Conservation (phyloP, 1,284 basidiomycete genomes). For the Ganoderma lingzhi region DNA sequence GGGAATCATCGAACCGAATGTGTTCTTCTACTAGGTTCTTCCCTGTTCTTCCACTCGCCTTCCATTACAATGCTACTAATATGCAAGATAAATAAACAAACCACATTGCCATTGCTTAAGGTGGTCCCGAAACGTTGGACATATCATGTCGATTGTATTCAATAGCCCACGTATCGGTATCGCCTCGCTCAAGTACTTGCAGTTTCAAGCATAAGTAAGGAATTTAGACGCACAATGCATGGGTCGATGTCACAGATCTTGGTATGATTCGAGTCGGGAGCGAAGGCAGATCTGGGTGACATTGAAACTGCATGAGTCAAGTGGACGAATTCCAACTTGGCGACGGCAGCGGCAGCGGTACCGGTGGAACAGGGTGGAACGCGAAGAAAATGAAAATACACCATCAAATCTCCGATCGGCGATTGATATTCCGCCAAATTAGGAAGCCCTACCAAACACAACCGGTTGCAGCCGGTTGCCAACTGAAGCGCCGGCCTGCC, state of each 20-base stretch:
- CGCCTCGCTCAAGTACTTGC: too few species aligned
- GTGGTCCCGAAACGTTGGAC: neutral
- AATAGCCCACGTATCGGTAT: neutral
- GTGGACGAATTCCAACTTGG: neutral
- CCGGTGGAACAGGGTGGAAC: neutral
- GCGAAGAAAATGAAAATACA: neutral
- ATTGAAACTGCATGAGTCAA: neutral
- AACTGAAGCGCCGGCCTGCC: neutral
- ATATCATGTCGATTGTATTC: neutral
- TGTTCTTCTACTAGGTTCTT: neutral
- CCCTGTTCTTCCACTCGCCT: neutral
- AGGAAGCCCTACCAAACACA: slow-evolving; percentile 1
- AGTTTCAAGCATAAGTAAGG: neutral
- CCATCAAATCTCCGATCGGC: neutral
- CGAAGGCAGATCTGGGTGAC: neutral
- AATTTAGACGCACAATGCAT: neutral
- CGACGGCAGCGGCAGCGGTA: neutral
- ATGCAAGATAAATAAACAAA: neutral
- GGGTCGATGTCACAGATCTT: neutral
- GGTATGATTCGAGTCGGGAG: neutral
- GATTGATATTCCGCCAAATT: neutral
- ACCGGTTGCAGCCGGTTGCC: too few species aligned
- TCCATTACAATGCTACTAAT: neutral
- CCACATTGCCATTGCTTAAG: neutral
- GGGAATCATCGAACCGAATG: neutral